phyloP scores from a whole-genome alignment of 306 rosid genomes.

The Quillaja saponaria region DNA sequence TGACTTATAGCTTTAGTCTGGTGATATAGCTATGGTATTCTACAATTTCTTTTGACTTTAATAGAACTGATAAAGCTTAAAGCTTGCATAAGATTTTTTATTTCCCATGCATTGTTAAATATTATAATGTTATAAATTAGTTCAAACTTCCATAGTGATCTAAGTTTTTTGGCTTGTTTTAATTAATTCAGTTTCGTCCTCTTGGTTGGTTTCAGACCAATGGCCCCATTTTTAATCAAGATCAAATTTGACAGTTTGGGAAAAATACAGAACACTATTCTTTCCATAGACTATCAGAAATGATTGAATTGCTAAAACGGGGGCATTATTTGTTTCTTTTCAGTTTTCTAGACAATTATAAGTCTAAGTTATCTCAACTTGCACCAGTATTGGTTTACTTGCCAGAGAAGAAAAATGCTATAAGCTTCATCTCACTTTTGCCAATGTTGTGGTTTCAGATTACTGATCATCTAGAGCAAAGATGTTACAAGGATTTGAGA shows the following conservation, averaged over 20 bases:
- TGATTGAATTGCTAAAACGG: neutral
- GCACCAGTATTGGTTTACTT: neutral
- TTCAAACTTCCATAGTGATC: no score
- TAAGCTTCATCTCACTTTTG: slow-evolving; percentile 24
- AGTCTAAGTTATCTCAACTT: neutral
- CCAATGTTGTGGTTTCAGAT: slow-evolving; percentile 55
- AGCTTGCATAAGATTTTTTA: neutral
- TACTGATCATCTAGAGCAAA: slow-evolving; percentile 71
- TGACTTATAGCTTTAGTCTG: neutral
- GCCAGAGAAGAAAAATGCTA: slow-evolving; percentile 3
- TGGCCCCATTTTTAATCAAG: neutral
- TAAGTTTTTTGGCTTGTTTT: no score
- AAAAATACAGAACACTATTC: neutral
- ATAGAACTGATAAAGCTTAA: neutral
- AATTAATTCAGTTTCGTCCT: no score
- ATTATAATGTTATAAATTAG: no score
- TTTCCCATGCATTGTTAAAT: neutral
- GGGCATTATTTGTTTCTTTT: neutral
- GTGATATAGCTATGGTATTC: no score
- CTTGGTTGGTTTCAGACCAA: neutral
- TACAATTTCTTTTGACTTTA: no score
- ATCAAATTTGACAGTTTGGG: neutral
- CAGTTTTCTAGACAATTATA: neutral
- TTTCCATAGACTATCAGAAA: neutral
- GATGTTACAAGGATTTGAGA: slow-evolving; percentile 88